phyloP scores from a whole-genome alignment of 2,329 filamentous ascomycete species.

The Phoma sp. region DNA sequence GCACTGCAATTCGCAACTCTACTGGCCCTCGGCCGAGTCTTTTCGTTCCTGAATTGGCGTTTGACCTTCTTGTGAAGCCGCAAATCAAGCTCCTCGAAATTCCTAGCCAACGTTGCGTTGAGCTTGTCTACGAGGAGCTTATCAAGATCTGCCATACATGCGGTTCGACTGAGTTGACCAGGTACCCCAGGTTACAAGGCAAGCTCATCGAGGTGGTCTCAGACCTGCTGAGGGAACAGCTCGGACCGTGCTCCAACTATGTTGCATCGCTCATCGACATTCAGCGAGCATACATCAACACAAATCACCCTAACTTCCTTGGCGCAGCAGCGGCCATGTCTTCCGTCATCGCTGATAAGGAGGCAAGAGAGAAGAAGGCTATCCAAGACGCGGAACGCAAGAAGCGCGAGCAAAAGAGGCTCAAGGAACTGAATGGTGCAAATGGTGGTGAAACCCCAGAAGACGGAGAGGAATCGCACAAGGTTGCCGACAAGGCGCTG shows the following conservation, averaged over 20 bases:
- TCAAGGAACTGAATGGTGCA: slow-evolving; percentile 79
- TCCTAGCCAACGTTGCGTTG: slow-evolving; percentile 93
- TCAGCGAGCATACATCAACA: slow-evolving; percentile 98
- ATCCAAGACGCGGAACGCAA: slow-evolving; percentile 83
- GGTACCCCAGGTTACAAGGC: slow-evolving; percentile 90
- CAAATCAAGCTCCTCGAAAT: slow-evolving; percentile 97
- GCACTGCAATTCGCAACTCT: slow-evolving; percentile 96
- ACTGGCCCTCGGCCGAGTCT: slow-evolving; percentile 93
- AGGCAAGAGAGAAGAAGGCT: slow-evolving; percentile 87
- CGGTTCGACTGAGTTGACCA: slow-evolving; percentile 88
- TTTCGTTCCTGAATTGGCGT: slow-evolving; percentile 96
- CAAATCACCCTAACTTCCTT: slow-evolving; percentile 98
- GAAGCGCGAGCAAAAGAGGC: slow-evolving; percentile 79
- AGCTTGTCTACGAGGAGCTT: slow-evolving; percentile 96
- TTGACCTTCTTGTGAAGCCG: slow-evolving; percentile 95
- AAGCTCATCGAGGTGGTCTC: slow-evolving; percentile 99
- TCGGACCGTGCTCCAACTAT: slow-evolving; percentile 87
- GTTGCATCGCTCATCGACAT: slow-evolving; percentile 98
- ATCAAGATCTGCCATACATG: slow-evolving; percentile 99
- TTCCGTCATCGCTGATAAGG: slow-evolving; percentile 91
- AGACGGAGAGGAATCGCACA: slow-evolving; percentile 63
- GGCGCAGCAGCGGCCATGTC: slow-evolving; percentile 97
- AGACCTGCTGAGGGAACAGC: slow-evolving; percentile 86
- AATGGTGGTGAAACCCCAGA: slow-evolving; percentile 64
- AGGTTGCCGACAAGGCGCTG: slow-evolving; percentile 62